Evolutionary conservation across 2,329 filamentous ascomycete genomes (phyloP), one percentile per base, ranked within the genome.

Genomic region (Metarhizium rileyi): DNA sequence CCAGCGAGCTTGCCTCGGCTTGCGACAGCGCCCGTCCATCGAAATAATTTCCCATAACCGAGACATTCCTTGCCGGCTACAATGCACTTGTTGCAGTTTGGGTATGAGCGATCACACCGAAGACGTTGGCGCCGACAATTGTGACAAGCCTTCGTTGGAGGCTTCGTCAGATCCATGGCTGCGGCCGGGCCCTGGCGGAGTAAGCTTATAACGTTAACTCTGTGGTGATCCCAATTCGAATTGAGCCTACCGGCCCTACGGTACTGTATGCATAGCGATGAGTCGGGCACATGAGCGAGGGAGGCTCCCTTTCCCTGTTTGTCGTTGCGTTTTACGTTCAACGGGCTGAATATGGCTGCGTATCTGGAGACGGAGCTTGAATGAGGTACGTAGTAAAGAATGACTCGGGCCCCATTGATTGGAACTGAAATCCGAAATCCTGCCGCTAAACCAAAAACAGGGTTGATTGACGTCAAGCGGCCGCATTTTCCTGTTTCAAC

Each of bases 81-180:
- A 47, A 65, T 56, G 53, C 75, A 78, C 65, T 78, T 78, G 56
- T 71, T 69, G 61, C 75, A 78, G 53, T 70, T 68, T 46, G 75
- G 75, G 42, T 72, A 63, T 33, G 73, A 70, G 46, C 72, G 69
- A 57, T 78, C 75, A 62, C 75, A 78, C 55, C 73, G 73, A 60
- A 76, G 71, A 49, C 75, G 70, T 53, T 70, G 70, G 48, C 73
- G 72, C 47, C 75, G 71, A 61, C 75, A 78, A 63, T 76, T 78
- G 65, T 78, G 75, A 59, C 75, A 78, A 41, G 65, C 60, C 55
- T 68, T 68, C 46, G 56, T 58, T 52, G 61, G 61, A 54, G 53
- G 52, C 47, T 58, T 50, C 35, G 42, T 45, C 43, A 60, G 55
- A 52, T 57, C 58, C 58, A 61, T 61, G 28, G 38, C 38, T 25